Evolutionary conservation across 306 rosid genomes (phyloP).

Genomic region (Prinsepia uniflora): DNA sequence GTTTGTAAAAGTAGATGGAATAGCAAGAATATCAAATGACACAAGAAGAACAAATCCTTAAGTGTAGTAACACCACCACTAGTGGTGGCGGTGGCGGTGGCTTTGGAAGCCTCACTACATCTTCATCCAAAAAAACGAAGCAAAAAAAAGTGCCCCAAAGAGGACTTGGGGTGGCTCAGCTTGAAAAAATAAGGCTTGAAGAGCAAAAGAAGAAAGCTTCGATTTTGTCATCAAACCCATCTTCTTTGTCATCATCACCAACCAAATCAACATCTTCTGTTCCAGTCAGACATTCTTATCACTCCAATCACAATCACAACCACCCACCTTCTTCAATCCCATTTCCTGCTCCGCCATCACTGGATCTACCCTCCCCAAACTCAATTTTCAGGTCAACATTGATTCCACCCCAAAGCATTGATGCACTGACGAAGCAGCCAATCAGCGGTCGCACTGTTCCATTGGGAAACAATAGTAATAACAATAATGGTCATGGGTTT

Average conservation of each 20-base stretch:
- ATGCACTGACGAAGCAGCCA: conserved; percentile 19
- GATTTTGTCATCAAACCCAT: conserved; percentile 25
- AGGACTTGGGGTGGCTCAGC: conserved; percentile 93
- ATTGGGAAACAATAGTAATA: conserved; percentile 20
- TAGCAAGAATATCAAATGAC: conserved; percentile 18
- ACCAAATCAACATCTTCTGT: conserved; percentile 34
- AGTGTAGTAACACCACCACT: conserved; percentile 17
- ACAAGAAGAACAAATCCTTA: conserved; percentile 53
- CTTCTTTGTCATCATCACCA: conserved; percentile 30
- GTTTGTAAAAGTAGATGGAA: conserved; percentile 31
- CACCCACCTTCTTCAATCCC: conserved; percentile 31
- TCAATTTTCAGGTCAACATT: conserved; percentile 31
- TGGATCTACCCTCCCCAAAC: conserved; percentile 30
- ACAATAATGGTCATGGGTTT: conserved; percentile 29
- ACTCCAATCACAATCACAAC: conserved; percentile 19
- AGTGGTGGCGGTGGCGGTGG: conserved; percentile 23
- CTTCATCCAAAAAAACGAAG: conserved; percentile 50
- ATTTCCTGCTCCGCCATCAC: conserved; percentile 29
- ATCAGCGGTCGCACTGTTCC: conserved; percentile 21
- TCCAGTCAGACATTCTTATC: conserved; percentile 34
- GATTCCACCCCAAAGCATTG: conserved; percentile 29
- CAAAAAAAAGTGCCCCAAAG: conserved; percentile 77
- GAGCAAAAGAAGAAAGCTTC: conserved; percentile 51
- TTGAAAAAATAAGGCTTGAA: conserved; percentile 71
- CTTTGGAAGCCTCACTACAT: conserved; percentile 25